These are phyloP conservation scores for Fusarium incarnatum DNA, from an alignment of 2,329 filamentous ascomycete species.

Conservation along the genomic window DNA sequence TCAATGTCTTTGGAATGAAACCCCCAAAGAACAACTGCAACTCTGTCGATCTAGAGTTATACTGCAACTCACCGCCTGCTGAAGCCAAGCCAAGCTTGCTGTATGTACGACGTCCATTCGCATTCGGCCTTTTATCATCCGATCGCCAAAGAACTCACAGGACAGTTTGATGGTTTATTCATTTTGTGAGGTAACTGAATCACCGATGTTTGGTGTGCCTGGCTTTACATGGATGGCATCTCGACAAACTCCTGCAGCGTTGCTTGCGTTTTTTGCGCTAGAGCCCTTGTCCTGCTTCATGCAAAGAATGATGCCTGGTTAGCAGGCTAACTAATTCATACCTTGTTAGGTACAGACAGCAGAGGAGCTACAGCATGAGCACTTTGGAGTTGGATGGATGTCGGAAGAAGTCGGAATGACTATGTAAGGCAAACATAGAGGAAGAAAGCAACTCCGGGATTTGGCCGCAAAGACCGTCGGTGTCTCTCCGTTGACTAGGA, in stretches of 20 bases:
- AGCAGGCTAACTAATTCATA: not conserved
- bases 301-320: constrained; percentile 18
- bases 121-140: constrained; percentile 6
- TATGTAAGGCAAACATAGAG: constrained; percentile 21
- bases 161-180: constrained; percentile 30
- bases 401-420: constrained; percentile 41
- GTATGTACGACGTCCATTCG: not conserved
- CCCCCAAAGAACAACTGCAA: constrained; percentile 21
- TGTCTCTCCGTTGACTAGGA: constrained; percentile 18
- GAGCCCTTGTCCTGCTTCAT: constrained; percentile 28
- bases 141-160: constrained; percentile 6
- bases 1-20: constrained; percentile 29
- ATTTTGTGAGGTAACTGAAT: constrained; percentile 44
- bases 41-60: constrained; percentile 27
- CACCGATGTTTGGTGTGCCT: constrained; percentile 15
- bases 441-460: constrained; percentile 23
- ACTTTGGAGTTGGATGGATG: constrained; percentile 15
- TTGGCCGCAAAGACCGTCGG: constrained; percentile 31
- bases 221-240: constrained; percentile 1
- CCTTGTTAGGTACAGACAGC: constrained; percentile 16
- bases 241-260: constrained; percentile 39
- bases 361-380: constrained; percentile 23
- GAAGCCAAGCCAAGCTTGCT: constrained; percentile 9
- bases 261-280: constrained; percentile 38
- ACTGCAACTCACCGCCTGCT: constrained; percentile 36